phyloP scores from a whole-genome alignment of 345 rosid species.

The Ceriops decandra region DNA sequence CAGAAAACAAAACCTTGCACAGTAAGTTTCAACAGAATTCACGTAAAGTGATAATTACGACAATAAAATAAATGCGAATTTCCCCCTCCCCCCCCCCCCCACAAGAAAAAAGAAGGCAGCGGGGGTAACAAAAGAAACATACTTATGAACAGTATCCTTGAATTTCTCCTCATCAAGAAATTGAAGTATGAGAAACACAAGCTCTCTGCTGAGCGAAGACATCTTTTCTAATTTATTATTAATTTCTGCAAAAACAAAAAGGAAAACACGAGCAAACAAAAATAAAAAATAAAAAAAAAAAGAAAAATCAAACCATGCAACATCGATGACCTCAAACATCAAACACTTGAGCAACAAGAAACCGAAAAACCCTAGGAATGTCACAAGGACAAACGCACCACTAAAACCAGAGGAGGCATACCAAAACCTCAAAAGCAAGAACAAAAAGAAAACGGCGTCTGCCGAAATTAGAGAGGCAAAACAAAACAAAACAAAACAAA shows the following conservation, averaged over 20 bases:
- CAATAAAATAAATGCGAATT: neutral
- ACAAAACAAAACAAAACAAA: neutral
- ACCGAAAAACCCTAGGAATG: neutral
- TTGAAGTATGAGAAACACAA: constrained; percentile 23
- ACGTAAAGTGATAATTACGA: no score
- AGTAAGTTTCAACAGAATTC: no score
- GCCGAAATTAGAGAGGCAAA: neutral
- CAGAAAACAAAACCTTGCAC: neutral
- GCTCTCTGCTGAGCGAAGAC: constrained; percentile 27
- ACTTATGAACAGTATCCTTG: constrained; percentile 26
- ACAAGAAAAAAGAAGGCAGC: no score
- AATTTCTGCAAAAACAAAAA: neutral
- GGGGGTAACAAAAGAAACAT: neutral
- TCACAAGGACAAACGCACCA: neutral
- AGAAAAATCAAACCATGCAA: neutral
- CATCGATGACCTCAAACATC: neutral
- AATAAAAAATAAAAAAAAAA: neutral
- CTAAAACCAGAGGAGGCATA: neutral
- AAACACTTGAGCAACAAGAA: neutral
- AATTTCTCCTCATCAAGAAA: constrained; percentile 27
- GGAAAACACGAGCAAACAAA: neutral
- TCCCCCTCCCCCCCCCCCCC: neutral
- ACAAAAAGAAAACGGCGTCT: neutral
- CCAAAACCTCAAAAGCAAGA: neutral
- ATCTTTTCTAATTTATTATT: neutral